Evolutionary conservation across 345 rosid species (phyloP).

Genomic region (Eucalyptus caleyi): DNA sequence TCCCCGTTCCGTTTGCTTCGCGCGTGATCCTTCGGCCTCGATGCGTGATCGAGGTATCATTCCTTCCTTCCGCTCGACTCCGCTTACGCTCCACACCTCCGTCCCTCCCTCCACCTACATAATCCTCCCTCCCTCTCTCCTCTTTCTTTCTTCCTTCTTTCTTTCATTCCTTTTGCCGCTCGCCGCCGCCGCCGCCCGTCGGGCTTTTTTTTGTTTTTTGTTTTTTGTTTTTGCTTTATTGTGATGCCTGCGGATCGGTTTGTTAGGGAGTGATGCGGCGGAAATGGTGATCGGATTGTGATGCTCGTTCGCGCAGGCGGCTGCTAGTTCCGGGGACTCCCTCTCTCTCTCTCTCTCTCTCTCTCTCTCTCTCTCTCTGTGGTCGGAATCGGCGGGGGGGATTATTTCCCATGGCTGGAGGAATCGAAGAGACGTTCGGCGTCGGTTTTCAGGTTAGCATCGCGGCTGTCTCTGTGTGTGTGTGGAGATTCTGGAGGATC

Average conservation of each 20-base stretch:
- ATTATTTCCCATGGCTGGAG: conserved; percentile 40
- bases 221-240: not conserved
- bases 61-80: not conserved
- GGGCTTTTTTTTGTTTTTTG: not conserved
- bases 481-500: not conserved
- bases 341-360: not conserved
- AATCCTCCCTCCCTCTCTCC: not conserved
- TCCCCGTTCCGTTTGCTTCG: not conserved
- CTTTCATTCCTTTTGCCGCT: not conserved
- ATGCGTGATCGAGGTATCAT: conserved; percentile 1
- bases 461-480: not conserved
- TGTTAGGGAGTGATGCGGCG: not conserved
- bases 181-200: not conserved
- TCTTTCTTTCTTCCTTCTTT: not conserved
- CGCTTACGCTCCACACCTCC: not conserved
- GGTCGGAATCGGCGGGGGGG: not conserved
- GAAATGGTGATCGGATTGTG: not conserved
- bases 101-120: not conserved
- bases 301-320: not conserved
- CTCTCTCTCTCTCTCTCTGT: not conserved
- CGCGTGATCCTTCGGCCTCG: not conserved
- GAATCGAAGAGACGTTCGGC: conserved; percentile 49
- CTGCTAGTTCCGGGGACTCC: not conserved
- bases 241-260: not conserved
- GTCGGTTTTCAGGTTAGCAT: conserved; percentile 44